These are phyloP conservation scores for Ruellia speciosa DNA, from an alignment of 305 asterid species.

Conservation along the genomic window DNA sequence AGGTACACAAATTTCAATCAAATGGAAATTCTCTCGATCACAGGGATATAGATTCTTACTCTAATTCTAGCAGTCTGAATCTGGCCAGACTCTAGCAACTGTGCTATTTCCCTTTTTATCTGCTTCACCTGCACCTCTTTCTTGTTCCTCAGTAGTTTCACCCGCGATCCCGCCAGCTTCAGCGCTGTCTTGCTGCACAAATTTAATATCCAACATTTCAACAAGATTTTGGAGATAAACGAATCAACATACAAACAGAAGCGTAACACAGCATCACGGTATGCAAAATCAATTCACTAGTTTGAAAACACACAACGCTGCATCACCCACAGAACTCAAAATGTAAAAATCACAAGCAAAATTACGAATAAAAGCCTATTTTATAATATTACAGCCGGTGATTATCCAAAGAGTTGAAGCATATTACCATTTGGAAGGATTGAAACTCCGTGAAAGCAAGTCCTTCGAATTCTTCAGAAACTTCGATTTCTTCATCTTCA, in stretches of 20 bases:
- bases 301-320: neutral
- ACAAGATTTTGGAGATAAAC: neutral
- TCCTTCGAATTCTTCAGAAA: conserved; percentile 54
- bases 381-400: neutral
- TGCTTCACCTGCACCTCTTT: conserved; percentile 69
- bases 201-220: conserved; percentile 12
- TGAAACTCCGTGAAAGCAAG: conserved; percentile 65
- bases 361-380: neutral
- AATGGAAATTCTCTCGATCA: neutral
- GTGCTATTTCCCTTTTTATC: conserved; percentile 65
- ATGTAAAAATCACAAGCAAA: neutral
- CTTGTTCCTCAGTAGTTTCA: conserved; percentile 76
- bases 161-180: conserved; percentile 67
- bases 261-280: neutral
- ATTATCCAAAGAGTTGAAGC: neutral
- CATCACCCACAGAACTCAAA: conserved; percentile 5
- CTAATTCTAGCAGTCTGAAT: conserved; percentile 68
- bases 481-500: conserved; percentile 63
- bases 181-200: conserved; percentile 70
- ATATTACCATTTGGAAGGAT: conserved; percentile 69
- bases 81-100: conserved; percentile 77
- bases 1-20: neutral
- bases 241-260: neutral
- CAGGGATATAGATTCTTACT: conserved; percentile 32
- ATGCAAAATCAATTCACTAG: neutral